Base-by-base conservation (phyloP, 192 early-diverging fungal species). In the Backusella tarrabulga region DNA sequence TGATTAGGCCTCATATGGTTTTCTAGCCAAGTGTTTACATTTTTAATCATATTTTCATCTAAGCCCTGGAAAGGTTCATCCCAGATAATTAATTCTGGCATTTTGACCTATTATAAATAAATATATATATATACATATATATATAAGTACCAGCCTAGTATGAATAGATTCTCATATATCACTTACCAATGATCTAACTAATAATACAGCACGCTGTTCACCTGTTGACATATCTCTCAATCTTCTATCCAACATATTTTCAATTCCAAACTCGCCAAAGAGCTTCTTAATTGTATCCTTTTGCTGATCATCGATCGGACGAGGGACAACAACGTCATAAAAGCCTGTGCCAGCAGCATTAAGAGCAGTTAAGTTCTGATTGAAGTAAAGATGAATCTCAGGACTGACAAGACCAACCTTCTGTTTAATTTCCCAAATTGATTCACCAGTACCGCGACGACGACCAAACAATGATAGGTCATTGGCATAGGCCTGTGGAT, bases 11-110 rank as follows among this genome's bases (percentile, higher is more conserved):
- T 26, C 73, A 90, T 77, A 60, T 85, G 76, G 40, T 75, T 74
- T 52, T 86, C 83, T 63, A 90, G 32, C 85, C 85, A 90, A 32
- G 17, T 38, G 21, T 87, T 85, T 8, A 82, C 76, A 17, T 56
- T 60, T 26, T 66, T 56, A 26, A 90, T 87, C 76, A 75, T 76
- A 7, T 68, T 74, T 14, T 84, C 79, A 75, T 90, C 89, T 29
- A 90, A 50, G 0, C 89, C 89, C 76, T 90, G 89, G 40, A 88
- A 90, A 23, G 87, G 87, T 73, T 90, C 89, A 79, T 90, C 89
- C 85, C 86, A 83, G 34, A 90, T 82, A 35, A 90, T 54, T 40
- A 90, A 73, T 34, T 54, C 36, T 5, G 84, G 85, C 56, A 35
- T 60, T 68, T 84, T 88, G 7, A 89, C 87, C 75, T 76, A 23